Base-by-base conservation (phyloP, 1,284 basidiomycete species). In the Malassezia cuniculi region DNA sequence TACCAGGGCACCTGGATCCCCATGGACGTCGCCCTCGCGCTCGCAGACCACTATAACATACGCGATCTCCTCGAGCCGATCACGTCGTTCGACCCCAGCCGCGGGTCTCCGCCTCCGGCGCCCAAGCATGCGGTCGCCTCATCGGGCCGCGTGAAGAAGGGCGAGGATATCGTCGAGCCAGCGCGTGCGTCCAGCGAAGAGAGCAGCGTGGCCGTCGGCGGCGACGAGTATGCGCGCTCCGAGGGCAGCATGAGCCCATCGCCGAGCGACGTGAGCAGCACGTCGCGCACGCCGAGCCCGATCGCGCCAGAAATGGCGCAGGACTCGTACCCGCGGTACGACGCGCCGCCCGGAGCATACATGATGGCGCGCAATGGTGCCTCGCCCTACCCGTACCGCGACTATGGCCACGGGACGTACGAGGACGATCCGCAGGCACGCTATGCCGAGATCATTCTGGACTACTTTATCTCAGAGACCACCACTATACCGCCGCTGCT, bases 1-100 rank as follows among this genome's bases (percentile, higher is more conserved):
- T 97, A 95, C 69, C 93, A 99, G 75, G 93, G 89, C 89, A 99
- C 93, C 25, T 99, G 93, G 93, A 90, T 99, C 50, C 93, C 93
- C 15, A 79, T 93, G 47, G 86, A 93, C 40, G 75, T 86, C 43
- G 89, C 89, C 5, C 72, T 95, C 36, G 73, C 73, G 21, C 74
- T 99, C 11, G 82, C 85, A 19, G 84, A 79, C 57, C 86, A 93
- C 66, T 97, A 95, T 71, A 85, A 86, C 52, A 89, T 93, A 61
- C 85, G 89, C 54, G 67, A 73, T 17, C 73, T 84, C 11, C 75
- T 99, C n/a, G 80, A 84, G 22, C 85, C 93, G 17, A 85, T 99
- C 51, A 85, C 95, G 48, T 86, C 94, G 65, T 95, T 90, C 66
- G 78, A 83, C 40, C 85, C 90, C 6, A 80, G 82, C 3, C 79